These are phyloP conservation scores for Penicillium sp. DNA, from an alignment of 2,329 filamentous ascomycete genomes.

Conservation along the genomic window DNA sequence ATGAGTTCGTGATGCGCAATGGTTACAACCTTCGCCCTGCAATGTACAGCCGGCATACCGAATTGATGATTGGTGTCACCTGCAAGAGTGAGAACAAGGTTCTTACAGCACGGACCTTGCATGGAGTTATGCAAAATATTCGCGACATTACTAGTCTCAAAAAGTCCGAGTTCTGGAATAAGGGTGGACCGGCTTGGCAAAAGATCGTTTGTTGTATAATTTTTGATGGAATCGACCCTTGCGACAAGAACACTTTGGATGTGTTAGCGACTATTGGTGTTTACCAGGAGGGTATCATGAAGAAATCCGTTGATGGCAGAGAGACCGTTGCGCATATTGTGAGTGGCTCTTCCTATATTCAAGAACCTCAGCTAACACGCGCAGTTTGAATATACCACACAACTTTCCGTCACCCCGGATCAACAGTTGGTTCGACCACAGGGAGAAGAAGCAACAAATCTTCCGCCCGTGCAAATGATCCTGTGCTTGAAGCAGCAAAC, in stretches of 20 bases:
- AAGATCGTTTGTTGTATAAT: slow-evolving; percentile 11
- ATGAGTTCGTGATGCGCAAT: slow-evolving; percentile 13
- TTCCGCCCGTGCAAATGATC: slow-evolving; percentile 14
- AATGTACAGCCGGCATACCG: slow-evolving; percentile 15
- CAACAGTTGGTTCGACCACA: slow-evolving; percentile 9
- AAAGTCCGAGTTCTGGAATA: slow-evolving; percentile 12
- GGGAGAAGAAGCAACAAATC: slow-evolving; percentile 6
- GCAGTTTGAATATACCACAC: slow-evolving; percentile 14
- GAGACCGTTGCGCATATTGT: slow-evolving; percentile 14
- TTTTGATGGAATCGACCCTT: slow-evolving; percentile 11
- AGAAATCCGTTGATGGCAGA: slow-evolving; percentile 8
- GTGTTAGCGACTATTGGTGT: slow-evolving; percentile 12
- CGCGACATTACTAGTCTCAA: slow-evolving; percentile 11
- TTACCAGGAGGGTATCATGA: slow-evolving; percentile 14
- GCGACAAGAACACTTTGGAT: slow-evolving; percentile 13
- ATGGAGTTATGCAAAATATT: slow-evolving; percentile 14
- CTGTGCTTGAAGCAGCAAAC: slow-evolving; percentile 10
- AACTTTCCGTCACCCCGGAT: slow-evolving; percentile 10
- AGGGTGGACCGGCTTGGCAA: slow-evolving; percentile 13
- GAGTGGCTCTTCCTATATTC: not conserved
- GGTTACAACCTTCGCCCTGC: slow-evolving; percentile 13
- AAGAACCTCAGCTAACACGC: not conserved
- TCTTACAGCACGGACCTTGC: slow-evolving; percentile 10
- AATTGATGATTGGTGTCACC: slow-evolving; percentile 11
- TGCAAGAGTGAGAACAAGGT: slow-evolving; percentile 13